Base-by-base conservation (phyloP, 2,329 filamentous ascomycete genomes). In the Colletotrichum incanum region DNA sequence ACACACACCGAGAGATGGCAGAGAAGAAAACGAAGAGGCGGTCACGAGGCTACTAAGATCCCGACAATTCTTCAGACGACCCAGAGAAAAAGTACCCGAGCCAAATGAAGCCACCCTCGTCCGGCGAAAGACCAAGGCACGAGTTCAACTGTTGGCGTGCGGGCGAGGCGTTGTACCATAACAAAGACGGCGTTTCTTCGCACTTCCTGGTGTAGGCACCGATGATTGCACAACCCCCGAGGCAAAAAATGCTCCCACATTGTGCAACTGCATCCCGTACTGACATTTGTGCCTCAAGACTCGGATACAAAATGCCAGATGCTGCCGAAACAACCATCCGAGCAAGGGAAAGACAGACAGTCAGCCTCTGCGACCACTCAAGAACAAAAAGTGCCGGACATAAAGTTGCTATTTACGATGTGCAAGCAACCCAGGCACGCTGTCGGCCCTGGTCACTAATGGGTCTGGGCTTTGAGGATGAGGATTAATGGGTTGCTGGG, bases 381-480 rank as follows among this genome's bases (percentile, higher is more conserved):
- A 37, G 49, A 50, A 28, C 18, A 26, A 56, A 60, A 55, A 34
- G 45, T 69, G 69, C 45, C 52, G 47, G 60, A 28, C 69, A 72
- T 39, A 72, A 71, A 60, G 59, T 64, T 72, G 65, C 65, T 68
- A 71, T 68, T 69, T 69, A 47, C 54, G 54, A 69, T 56, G 49
- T 69, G 58, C 69, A 72, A 28, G 59, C 54, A 72, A 31, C 59
- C 47, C 55, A 70, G 60, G 58, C 65, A 68, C 58, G 52, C 65
- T 63, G 49, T 43, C 56, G 64, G 49, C 49, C 49, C 43, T 56
- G 64, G 45, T 39, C 65, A 59, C 39, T 31, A 54, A 69, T 28
- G 69, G 69, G 65, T 59, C 69, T 58, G 64, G 50, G 45, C 64
- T 54, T 41, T 39, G 39, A 65, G 14, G 45, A 39, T 28, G 45